A percentile compares a stretch with the other conserved stretches of the same genome.
Conservation (phyloP, 768 basidiomycete species). For the Coprinellus micaceus region DNA sequence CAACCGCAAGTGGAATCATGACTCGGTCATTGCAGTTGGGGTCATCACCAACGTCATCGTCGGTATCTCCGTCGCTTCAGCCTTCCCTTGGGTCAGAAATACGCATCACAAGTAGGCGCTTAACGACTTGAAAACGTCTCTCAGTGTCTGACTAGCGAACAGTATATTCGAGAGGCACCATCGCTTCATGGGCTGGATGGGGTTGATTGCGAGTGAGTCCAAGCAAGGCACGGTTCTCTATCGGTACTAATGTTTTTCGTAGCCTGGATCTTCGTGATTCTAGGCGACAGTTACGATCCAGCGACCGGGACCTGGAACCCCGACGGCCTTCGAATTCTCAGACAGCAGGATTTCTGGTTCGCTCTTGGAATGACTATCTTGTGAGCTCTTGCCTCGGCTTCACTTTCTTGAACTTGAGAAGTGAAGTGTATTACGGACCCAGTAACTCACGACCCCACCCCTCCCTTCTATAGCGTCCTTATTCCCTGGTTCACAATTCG, state of each 20-base stretch:
- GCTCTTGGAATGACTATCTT: conserved; percentile 68
- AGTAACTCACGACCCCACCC: too few species aligned
- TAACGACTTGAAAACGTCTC: not conserved
- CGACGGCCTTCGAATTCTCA: conserved; percentile 52
- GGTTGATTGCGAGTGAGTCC: conserved; percentile 49
- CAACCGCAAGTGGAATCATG: conserved; percentile 46
- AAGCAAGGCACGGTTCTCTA: not conserved
- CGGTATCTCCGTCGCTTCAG: conserved; percentile 58
- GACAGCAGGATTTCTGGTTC: conserved; percentile 81
- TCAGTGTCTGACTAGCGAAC: conserved; percentile 1
- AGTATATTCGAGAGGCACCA: conserved; percentile 82
- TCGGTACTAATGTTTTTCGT: conserved; percentile 3
- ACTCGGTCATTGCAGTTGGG: conserved; percentile 57
- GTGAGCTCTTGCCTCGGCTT: conserved; percentile 43
- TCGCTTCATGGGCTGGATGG: conserved; percentile 76
- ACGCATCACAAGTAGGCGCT: conserved; percentile 70
- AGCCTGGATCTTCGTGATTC: conserved; percentile 68
- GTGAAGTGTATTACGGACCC: too few species aligned
- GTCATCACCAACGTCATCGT: conserved; percentile 59
- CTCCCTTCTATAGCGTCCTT: conserved; percentile 43
- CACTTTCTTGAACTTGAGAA: too few species aligned
- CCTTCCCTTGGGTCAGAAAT: conserved; percentile 78
- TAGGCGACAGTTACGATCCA: conserved; percentile 63
- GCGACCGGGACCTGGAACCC: conserved; percentile 56
- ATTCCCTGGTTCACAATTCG: conserved; percentile 78